Evolutionary conservation across 2,329 filamentous ascomycete genomes (phyloP), one percentile per base, ranked within the genome.

Genomic region (Orbilia oligospora): DNA sequence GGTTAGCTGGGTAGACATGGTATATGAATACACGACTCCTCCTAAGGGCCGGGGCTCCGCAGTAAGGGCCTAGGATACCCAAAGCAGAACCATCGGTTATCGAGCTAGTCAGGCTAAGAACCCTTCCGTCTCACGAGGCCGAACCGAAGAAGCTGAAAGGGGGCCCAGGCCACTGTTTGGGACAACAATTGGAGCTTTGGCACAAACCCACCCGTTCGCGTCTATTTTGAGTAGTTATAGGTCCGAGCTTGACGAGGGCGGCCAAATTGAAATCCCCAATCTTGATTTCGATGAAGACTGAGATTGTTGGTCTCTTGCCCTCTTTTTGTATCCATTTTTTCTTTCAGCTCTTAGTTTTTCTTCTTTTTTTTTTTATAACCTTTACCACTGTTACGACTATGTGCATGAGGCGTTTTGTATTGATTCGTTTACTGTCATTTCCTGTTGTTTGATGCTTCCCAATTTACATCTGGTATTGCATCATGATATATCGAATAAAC

Each of bases 1-100:
- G 3, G 76, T 30, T 8, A 70, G 56, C 10, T 79, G 76, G 76
- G 68, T 70, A 3, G 76, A 79, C 16, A 78, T 78, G 75, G 41
- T 68, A 1, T 69, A 67, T 16, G 75, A 78, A 14, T 78, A 72
- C 20, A 68, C 18, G 10, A 36, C 53, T 10, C 68, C 75, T 46
- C 68, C 68, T 1, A 64, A 64, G 41, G 61, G 53, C 24, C 36
- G 56, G 18, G 56, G 56, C 6, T 2, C 56, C 36, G 56, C 56
- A 27, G 56, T 10, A 1, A 61, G 36, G 36, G 36, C 12, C 20
- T 61, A 61, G 56, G 44, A 12, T 44, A 24, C 56, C 36, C 33
- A 8, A 2, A 10, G 20, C 18, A 5, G 12, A 20, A 16, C 16
- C 5, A 46, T 18, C 27, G 27, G 27, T 6, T 36, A 36, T 16